Evolutionary conservation across 495 filamentous ascomycete species (phyloP), one percentile per base, ranked within the genome.

Genomic region (Stereocaulon alpinum): DNA sequence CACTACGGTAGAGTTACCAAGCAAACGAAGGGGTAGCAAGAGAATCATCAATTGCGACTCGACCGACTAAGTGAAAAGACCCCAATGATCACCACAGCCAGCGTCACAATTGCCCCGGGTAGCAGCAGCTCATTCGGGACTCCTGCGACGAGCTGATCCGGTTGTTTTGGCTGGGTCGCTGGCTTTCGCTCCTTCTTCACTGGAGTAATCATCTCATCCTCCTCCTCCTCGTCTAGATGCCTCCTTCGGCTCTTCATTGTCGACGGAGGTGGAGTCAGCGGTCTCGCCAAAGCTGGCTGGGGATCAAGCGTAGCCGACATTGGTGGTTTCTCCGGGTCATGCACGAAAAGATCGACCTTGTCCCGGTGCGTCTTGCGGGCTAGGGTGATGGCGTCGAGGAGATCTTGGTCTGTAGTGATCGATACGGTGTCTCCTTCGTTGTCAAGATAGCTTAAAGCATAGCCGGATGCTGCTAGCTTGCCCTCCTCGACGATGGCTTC

Each of bases 341-440:
- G 93, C 54, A 99, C 91, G 66, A 95, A 97, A 12, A 99, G 77
- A 64, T 99, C 92, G 34, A 99, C 93, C 78, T 97, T 99, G 58
- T 95, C 92, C 41, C 82, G 82, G 57, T 75, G 83, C 48, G 81
- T 77, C 17, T 85, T 86, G 48, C 87, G 85, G 3, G 94, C 86
- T 30, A 96, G 80, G 14, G 82, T 74, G 60, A 99, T 90, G 5
- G 93, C 91, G 70, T 99, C 93, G 4, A 92, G 70, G 41, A 99
- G 81, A 69, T 99, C 93, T 58, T 87, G 84, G 67, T 96, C 91
- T 0, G 91, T 96, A 29, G 94, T 99, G 69, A 99, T 94, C 49
- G 91, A 95, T 22, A 99, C 93, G 10, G 92, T 91, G 68, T 99
- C 93, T 42, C 93, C 94, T 66, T 99, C 93, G 64, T 96, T 91